Evolutionary conservation across 75 land plant genomes (phyloP), one percentile per base, ranked within the genome.

Genomic region (Larix kaempferi): DNA sequence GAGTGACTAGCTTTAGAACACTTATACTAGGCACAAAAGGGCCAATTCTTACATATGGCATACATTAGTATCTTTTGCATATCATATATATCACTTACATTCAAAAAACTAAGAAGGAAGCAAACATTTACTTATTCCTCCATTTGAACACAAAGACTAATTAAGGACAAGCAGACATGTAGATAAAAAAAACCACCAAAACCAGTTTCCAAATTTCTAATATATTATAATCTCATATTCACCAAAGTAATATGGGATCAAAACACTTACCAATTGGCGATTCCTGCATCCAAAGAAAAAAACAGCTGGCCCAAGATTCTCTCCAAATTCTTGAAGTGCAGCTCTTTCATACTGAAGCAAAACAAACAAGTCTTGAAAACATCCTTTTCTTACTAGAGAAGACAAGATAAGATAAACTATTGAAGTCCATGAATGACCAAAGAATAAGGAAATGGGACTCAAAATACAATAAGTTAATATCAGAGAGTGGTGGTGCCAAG

Each of bases 221-320:
- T 35, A 55, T 25, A 26, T 11, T 39, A 21, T 41, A 78, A 25
- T 52, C 22, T 56, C 78, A 56, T 56, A 26, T 74, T 56, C 13
- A 52, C 6, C 29, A 15, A 74, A 26, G 21, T 25, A 52, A 56
- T 5, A 17, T 6, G 16, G 11, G 63, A 16, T 57, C 12, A 74
- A 27, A 13, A 65, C 26, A 57, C 71, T 69, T 84, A 91, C 98
- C 93, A 91, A 82, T 63, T 81, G 83, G 10, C 93, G 86, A 66
- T 92, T 96, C 35, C 99, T 86, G 90, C 99, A 96, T 16, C 99
- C 99, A 83, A 96, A 96, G 83, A 89, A 96, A 17, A 96, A 86
- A 55, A 94, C 23, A 10, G 98, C 89, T 10, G 84, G 88, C 16
- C 99, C 99, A 37, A 97, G 88, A 35, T 88, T 78, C 4, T 78